Evolutionary conservation across 176 grass and related monocot genomes (phyloP).

Genomic region (Puya raimondii): DNA sequence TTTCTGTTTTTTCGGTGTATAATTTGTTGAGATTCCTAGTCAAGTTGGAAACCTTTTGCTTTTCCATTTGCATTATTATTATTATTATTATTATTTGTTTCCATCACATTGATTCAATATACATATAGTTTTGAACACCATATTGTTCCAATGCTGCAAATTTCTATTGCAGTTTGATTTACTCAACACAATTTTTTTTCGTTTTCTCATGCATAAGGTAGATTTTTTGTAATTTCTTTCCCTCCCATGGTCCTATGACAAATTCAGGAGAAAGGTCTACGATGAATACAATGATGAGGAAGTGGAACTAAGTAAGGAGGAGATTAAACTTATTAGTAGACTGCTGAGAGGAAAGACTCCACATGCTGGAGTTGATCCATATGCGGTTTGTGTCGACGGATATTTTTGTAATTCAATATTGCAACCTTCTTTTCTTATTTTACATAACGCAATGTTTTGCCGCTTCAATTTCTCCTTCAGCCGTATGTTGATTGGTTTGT

Average conservation of each 20-base stretch:
- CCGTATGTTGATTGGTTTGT: conserved; percentile 98
- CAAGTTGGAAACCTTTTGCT: too few species aligned
- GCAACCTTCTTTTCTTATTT: background rate
- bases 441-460: background rate
- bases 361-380: conserved; percentile 75
- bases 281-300: conserved; percentile 93
- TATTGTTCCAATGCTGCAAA: too few species aligned
- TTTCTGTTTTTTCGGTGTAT: too few species aligned
- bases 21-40: too few species aligned
- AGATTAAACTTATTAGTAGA: conserved; percentile 76
- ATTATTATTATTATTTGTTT: too few species aligned
- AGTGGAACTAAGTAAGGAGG: conserved; percentile 80
- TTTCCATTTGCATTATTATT: too few species aligned
- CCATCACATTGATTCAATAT: too few species aligned
- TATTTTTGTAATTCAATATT: background rate
- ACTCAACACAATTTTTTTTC: background rate
- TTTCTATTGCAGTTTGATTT: background rate
- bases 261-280: conserved; percentile 64
- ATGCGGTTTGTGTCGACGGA: conserved; percentile 48
- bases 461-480: conserved; percentile 18
- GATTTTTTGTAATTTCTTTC: conserved; percentile 19
- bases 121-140: too few species aligned
- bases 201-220: background rate
- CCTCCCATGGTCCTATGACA: conserved; percentile 4
- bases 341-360: conserved; percentile 81